Conservation (phyloP, 169 alveolate genomes). For the Amoebophrya sp. region DNA sequence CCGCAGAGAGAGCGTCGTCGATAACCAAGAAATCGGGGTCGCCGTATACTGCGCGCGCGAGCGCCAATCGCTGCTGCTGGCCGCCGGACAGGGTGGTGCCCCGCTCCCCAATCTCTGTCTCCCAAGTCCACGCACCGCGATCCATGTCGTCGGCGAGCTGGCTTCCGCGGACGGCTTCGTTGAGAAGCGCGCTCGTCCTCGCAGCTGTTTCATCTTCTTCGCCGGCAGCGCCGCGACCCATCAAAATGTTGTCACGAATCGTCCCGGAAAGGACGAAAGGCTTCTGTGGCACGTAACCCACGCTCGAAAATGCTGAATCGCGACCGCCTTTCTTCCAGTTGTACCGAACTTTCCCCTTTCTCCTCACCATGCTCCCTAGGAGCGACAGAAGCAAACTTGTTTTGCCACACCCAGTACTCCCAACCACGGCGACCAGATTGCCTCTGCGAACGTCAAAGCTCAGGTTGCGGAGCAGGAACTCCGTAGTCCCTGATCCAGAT, state of each 20-base stretch:
- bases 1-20: not conserved
- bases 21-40: not conserved
- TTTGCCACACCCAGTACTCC: not conserved
- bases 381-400: not conserved
- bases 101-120: not conserved
- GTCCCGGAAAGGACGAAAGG: slow-evolving; percentile 35
- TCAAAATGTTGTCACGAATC: slow-evolving; percentile 24
- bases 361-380: not conserved
- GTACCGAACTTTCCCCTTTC: not conserved
- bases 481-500: too few species aligned
- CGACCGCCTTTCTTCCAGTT: too few species aligned
- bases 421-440: not conserved
- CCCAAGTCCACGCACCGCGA: not conserved
- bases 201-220: not conserved
- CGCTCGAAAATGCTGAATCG: too few species aligned
- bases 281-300: slow-evolving; percentile 21
- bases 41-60: not conserved
- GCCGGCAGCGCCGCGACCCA: not conserved
- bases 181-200: too few species aligned
- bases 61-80: not conserved
- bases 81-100: slow-evolving; percentile 8
- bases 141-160: not conserved
- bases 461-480: not conserved
- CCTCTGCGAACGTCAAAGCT: not conserved
- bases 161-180: not conserved